phyloP scores from a whole-genome alignment of 805 yeast genomes.

The Zygotorulaspora florentina region DNA sequence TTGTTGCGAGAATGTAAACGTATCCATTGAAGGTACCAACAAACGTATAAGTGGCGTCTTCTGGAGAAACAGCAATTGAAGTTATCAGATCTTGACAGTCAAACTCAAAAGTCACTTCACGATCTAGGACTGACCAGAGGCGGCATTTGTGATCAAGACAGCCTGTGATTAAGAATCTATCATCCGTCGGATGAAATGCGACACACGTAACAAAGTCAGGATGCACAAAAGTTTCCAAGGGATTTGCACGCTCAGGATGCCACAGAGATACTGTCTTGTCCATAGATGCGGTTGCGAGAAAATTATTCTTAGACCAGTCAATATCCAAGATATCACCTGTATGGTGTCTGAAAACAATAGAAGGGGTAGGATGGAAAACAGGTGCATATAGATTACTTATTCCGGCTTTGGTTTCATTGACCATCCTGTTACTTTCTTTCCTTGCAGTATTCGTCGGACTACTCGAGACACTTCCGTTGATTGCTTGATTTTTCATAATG shows the following conservation, averaged over 20 bases:
- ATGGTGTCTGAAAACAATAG: constrained; percentile 61
- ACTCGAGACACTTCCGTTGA: neutral
- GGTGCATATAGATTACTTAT: constrained; percentile 51
- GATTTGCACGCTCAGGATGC: constrained; percentile 68
- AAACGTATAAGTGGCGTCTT: constrained; percentile 50
- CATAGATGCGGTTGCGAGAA: constrained; percentile 74
- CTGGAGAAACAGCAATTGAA: constrained; percentile 67
- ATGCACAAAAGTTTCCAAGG: constrained; percentile 63
- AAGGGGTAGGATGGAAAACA: constrained; percentile 68
- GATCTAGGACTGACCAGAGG: constrained; percentile 83
- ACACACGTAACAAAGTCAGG: constrained; percentile 81
- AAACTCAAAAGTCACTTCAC: constrained; percentile 53
- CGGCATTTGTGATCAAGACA: constrained; percentile 71
- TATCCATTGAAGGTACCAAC: constrained; percentile 82
- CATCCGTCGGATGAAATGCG: constrained; percentile 79
- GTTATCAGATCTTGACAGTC: constrained; percentile 68
- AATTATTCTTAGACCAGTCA: constrained; percentile 86
- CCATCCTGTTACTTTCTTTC: neutral
- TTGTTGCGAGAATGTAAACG: constrained; percentile 55
- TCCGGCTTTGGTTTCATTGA: neutral
- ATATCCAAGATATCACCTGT: constrained; percentile 63
- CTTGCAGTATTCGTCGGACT: neutral
- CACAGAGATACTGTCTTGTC: constrained; percentile 80
- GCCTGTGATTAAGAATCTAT: constrained; percentile 79
- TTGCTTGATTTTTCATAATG: constrained; percentile 8